A percentile compares a stretch with the other conserved stretches of the same genome.
These are phyloP conservation scores for Mycosphaerelloides madeirae DNA, from an alignment of 2,329 filamentous ascomycete species.

Conservation along the genomic window DNA sequence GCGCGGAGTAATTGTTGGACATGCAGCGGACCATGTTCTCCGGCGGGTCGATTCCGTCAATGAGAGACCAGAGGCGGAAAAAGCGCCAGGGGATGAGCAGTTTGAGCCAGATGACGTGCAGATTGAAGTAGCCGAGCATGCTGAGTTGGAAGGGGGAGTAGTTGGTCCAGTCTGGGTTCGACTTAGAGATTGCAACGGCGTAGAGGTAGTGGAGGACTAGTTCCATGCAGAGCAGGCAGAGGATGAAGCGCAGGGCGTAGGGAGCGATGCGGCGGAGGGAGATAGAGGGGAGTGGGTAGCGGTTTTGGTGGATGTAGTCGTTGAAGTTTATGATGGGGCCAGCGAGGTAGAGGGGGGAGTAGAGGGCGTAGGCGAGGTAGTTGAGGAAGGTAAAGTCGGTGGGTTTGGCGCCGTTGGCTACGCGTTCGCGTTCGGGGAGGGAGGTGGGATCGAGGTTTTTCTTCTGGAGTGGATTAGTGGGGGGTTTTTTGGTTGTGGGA, in stretches of 20 bases:
- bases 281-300: slow-evolving; percentile 70
- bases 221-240: slow-evolving; percentile 84
- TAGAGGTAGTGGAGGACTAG: slow-evolving; percentile 88
- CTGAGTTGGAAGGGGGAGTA: slow-evolving; percentile 85
- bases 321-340: slow-evolving; percentile 97
- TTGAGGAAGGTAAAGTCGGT: slow-evolving; percentile 75
- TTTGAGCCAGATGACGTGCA: slow-evolving; percentile 97
- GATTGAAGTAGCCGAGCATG: slow-evolving; percentile 90
- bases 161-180: slow-evolving; percentile 69
- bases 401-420: slow-evolving; percentile 67
- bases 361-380: slow-evolving; percentile 84
- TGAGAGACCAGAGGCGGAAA: slow-evolving; percentile 90
- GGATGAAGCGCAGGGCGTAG: slow-evolving; percentile 76
- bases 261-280: slow-evolving; percentile 60
- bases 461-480: slow-evolving; percentile 78
- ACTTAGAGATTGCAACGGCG: slow-evolving; percentile 84
- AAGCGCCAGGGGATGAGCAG: slow-evolving; percentile 95
- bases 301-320: slow-evolving; percentile 85
- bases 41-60: slow-evolving; percentile 88
- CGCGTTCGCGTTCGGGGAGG: slow-evolving; percentile 82
- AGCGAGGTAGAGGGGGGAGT: slow-evolving; percentile 86
- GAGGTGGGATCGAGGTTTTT: slow-evolving; percentile 86
- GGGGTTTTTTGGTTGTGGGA: background rate
- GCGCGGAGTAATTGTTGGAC: slow-evolving; percentile 85
- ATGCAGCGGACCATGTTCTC: slow-evolving; percentile 99